Evolutionary conservation across 1,284 basidiomycete genomes (phyloP), one percentile per base, ranked within the genome.

Genomic region (Amylostereum areolatum): DNA sequence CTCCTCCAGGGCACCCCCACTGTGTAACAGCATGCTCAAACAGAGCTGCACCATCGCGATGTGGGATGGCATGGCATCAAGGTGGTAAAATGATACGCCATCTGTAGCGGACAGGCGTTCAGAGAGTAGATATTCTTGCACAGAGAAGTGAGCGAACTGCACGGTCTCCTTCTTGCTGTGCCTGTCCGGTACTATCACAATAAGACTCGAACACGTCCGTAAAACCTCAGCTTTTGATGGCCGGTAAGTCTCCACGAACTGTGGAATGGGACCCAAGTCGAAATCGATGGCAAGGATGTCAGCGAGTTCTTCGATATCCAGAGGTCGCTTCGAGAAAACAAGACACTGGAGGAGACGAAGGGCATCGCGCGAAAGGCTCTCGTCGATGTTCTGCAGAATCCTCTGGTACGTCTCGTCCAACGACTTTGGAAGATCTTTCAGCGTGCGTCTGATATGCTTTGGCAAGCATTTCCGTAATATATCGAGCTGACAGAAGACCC

Each of bases 381-480:
- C 27, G n/a, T 41, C 30, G 9, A 48, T 48, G 24, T 32, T 31
- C 3, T 28, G 1, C 4, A 48, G 40, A 5, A 48, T 43, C 4
- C 46, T n/a, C 5, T 41, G 9, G 30, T 48, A 48, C 2, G 46
- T 48, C 30, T 48, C 46, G n/a, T 41, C 37, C 28, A 48, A 12
- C 3, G 46, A 42, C 28, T 42, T 32, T 7, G 46, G 46, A 12
- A 48, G 40, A 48, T 5, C 9, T 6, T 4, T 18, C 12, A 48
- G 24, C n/a, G 30, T 11, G 18, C 18, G 1, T 33, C 9, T 9
- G 0, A 48, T 24, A 11, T 18, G 24, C 2, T 34, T 30, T 41
- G 30, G 40, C 18, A 33, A n/a, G 28, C 37, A 48, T 30, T 3
- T 27, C 5, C 28, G 30, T 12, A 48, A 25, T 5, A n/a, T 42